Evolutionary conservation across 2,329 filamentous ascomycete genomes (phyloP).

Genomic region (Phyllosticta ampelicida): DNA sequence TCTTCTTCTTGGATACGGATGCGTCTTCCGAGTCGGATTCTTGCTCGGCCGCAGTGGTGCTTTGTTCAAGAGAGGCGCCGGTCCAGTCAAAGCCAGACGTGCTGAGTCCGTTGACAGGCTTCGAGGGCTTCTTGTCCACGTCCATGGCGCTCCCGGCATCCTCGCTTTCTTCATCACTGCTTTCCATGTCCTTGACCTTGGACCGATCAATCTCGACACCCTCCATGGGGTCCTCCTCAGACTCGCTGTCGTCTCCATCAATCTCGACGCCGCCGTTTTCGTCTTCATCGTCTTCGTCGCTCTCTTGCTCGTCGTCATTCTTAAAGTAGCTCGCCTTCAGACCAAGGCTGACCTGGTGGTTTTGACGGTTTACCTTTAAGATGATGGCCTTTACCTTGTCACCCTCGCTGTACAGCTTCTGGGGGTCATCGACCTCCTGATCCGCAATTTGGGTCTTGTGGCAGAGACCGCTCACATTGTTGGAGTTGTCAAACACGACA

Average conservation of each 20-base stretch:
- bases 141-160: constrained; percentile 32
- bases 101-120: constrained; percentile 46
- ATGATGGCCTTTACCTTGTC: constrained; percentile 91
- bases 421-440: constrained; percentile 62
- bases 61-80: constrained; percentile 45
- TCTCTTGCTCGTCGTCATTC: constrained; percentile 43
- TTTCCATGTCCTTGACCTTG: constrained; percentile 28
- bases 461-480: constrained; percentile 85
- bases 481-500: constrained; percentile 75
- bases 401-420: constrained; percentile 78
- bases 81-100: constrained; percentile 83
- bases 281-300: constrained; percentile 27
- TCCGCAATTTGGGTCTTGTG: constrained; percentile 90
- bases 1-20: constrained; percentile 56
- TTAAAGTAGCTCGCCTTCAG: constrained; percentile 89
- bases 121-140: constrained; percentile 22
- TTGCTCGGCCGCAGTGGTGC: constrained; percentile 40
- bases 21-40: constrained; percentile 46
- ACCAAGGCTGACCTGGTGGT: constrained; percentile 75
- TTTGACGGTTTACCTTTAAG: constrained; percentile 61
- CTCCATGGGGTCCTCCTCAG: constrained; percentile 27
- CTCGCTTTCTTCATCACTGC: constrained; percentile 17
- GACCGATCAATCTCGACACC: constrained; percentile 35
- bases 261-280: constrained; percentile 36
- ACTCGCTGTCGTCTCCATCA: constrained; percentile 33